These are phyloP conservation scores for Penicillium sp. DNA, from an alignment of 2,329 filamentous ascomycete species.

Conservation along the genomic window DNA sequence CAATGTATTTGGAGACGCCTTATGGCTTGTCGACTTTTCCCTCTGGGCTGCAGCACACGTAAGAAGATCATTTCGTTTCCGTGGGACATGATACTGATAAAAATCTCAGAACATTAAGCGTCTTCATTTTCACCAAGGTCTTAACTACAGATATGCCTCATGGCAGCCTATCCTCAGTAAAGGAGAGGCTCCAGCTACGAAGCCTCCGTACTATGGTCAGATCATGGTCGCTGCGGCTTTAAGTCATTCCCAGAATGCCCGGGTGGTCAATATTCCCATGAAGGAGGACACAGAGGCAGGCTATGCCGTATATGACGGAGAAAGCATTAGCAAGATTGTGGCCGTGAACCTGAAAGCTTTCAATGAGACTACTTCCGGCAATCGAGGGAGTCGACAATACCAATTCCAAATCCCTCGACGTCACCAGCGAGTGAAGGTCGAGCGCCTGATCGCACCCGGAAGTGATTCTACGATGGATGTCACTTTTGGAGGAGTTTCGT, in stretches of 20 bases:
- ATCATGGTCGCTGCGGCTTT: conserved; percentile 21
- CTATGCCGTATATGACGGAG: conserved; percentile 8
- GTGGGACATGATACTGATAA: not conserved
- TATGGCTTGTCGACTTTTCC: conserved; percentile 24
- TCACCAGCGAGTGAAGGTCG: not conserved
- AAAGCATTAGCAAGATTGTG: conserved; percentile 4
- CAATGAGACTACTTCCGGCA: not conserved
- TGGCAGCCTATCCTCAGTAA: conserved; percentile 24
- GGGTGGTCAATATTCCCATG: conserved; percentile 16
- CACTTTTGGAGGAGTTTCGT: conserved; percentile 19
- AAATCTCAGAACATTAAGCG: conserved; percentile 16
- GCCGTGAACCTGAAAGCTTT: conserved; percentile 12
- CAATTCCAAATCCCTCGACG: conserved; percentile 5
- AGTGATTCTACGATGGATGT: conserved; percentile 9
- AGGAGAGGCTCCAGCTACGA: conserved; percentile 10
- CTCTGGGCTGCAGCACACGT: conserved; percentile 22
- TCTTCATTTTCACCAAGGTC: conserved; percentile 24
- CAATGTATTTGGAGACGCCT: conserved; percentile 20
- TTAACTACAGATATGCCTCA: conserved; percentile 24
- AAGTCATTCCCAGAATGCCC: conserved; percentile 1
- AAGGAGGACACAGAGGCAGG: conserved; percentile 8
- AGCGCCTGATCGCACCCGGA: conserved; percentile 8
- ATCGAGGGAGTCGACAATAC: conserved; percentile 8
- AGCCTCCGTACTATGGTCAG: conserved; percentile 23
- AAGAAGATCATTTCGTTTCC: not conserved